Base-by-base conservation (phyloP, 768 basidiomycete genomes). In the Crucibulum laeve region DNA sequence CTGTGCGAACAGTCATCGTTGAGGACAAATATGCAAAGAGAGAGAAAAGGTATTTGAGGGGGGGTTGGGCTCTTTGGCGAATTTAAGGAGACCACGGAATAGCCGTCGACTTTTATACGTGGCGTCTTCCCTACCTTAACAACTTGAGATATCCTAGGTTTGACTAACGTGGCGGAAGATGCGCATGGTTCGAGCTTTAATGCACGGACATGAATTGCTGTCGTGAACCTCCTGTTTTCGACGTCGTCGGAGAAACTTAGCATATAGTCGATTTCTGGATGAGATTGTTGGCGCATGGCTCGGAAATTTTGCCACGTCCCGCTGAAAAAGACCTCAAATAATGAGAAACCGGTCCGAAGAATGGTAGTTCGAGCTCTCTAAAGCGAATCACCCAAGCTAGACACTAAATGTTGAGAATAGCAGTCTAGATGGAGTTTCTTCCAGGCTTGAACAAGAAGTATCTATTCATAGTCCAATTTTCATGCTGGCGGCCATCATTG, bases 121-220 rank as follows among this genome's bases (percentile, higher is more conserved):
- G 8, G n/a, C n/a, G 28, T 30, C 28, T 30, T 30, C 28, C 8
- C n/a, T n/a, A 30, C 8, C 8, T 8, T 30, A 30, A 8, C 8
- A 30, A n/a, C n/a, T 8, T 8, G 28, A n/a, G 8, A n/a, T n/a
- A 30, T 30, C 28, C 8, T 8, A n/a, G 28, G 28, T 30, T 30
- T 30, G 38, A 24, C 10, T 5, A 40, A 25, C 8, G 39, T 18
- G 39, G 15, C 23, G 32, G 19, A 25, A 33, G 26, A 14, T 17
- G 15, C 14, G 14, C n/a, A 10, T 5, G 25, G 30, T 26, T 28
- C 28, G 25, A 17, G 14, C n/a, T 42, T 11, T 14, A n/a, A 15
- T 5, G 25, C 19, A 36, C 42, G 42, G 42, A 43, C 30, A 43
- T 43, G 25, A 43, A 43, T 19, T 43, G 19, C 33, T 36, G 25